Evolutionary conservation across 441 rosid genomes (phyloP), one percentile per base, ranked within the genome.

Genomic region (Erodium moschatum): DNA sequence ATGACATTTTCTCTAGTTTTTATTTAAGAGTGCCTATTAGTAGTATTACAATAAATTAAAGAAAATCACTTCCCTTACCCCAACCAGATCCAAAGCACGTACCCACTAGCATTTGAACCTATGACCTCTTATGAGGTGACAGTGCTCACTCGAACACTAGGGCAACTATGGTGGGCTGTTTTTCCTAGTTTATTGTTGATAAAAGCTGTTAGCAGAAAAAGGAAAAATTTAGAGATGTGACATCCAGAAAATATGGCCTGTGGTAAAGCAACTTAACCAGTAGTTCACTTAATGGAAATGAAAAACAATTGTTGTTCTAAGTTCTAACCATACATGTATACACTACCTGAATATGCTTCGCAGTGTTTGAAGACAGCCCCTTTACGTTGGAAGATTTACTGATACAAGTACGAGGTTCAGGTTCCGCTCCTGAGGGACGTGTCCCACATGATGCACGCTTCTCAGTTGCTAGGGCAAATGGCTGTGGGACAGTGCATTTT

Each of bases 381-480:
- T 76, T 76, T 54, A 82, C 76, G 66, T 77, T 75, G 16, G 80
- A 77, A 33, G 66, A 71, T 73, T 80, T 80, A 71, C 67, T 81
- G 44, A 66, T 75, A 74, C 73, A 78, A 77, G 74, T 66, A 3
- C 50, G n/a, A 44, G 71, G 71, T 21, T 73, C 83, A 62, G 76
- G 31, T 74, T 84, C 87, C 61, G 75, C 63, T 1, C 76, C 80
- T 75, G 80, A 73, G 54, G 81, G 89, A 56, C 92, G 91, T 61
- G 76, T 67, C 33, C 82, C 90, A 71, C 78, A 81, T 64, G 92
- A 85, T 73, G 97, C 97, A 77, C 96, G 97, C 79, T 81, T 89
- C 78, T 83, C 96, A 69, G 99, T 91, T 67, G 92, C 99, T 20
- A 94, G 80, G 63, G 92, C 80, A 82, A 94, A 94, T 52, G 97